Conservation (phyloP, 768 basidiomycete species). For the Heimioporus sp. region DNA sequence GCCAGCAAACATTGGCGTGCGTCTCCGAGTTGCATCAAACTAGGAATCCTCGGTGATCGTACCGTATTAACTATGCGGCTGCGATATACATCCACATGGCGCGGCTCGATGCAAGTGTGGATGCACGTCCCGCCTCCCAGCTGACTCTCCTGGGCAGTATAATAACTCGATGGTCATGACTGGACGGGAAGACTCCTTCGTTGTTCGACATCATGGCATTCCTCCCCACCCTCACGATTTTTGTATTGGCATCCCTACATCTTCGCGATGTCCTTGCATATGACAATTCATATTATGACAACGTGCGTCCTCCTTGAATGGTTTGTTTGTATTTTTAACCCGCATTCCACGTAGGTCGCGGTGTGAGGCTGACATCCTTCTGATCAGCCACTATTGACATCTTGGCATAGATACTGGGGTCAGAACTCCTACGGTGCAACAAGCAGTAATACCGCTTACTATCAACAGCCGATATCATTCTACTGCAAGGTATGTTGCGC, state of each 20-base stretch:
- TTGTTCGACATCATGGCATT: constrained; percentile 10
- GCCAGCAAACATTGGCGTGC: constrained; percentile 7
- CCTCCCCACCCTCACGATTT: not conserved
- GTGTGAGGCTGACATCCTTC: constrained; percentile 39
- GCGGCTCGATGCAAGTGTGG: not conserved
- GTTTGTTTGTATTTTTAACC: not conserved
- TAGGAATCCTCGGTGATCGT: constrained; percentile 6
- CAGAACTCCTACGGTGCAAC: constrained; percentile 72
- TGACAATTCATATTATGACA: constrained; percentile 60
- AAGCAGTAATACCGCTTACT: constrained; percentile 49
- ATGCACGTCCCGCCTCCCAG: not conserved
- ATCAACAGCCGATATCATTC: constrained; percentile 58
- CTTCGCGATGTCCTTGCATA: constrained; percentile 38
- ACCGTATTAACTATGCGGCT: constrained; percentile 6
- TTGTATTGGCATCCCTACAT: constrained; percentile 5
- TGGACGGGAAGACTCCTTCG: not conserved
- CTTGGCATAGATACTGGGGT: constrained; percentile 59
- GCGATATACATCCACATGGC: constrained; percentile 10
- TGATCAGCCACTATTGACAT: not conserved
- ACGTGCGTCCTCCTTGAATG: constrained; percentile 40
- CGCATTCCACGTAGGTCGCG: constrained; percentile 41
- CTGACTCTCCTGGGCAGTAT: constrained; percentile 10
- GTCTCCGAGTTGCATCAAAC: not conserved
- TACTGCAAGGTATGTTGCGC: constrained; percentile 54
- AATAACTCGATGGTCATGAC: constrained; percentile 11